Evolutionary conservation across 371 early-diverging fungal genomes (phyloP), one percentile per base, ranked within the genome.

Genomic region (Mortierella sp.): DNA sequence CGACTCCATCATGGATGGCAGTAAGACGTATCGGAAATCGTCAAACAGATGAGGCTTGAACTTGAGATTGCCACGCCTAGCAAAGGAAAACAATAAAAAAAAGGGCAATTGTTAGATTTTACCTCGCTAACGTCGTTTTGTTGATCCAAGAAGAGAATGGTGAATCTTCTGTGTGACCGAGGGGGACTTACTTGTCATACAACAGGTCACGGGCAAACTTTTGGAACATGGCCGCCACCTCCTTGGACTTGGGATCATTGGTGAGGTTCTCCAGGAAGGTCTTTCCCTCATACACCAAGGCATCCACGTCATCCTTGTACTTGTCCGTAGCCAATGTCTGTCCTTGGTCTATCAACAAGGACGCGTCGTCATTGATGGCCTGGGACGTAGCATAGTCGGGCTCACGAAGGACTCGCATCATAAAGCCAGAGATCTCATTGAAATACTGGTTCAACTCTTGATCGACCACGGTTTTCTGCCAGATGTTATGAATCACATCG

Each of bases 31-130:
- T 22, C 80, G 80, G 61, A 90, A 80, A 48, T 90, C 90, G 24
- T 80, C 81, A 39, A 87, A 54, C 44, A 90, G 63, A 19, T 83
- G 81, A 21, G 84, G 84, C 70, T 90, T 90, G 78, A 90, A 85
- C 13, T 70, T 67, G 13, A 78, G 59, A 24, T 80, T 77, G 3
- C 86, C 86, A 13, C 78, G 54, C 29, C 87, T 86, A 64, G n/a
- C 25, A 12, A n/a, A 34, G 31, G 0, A 25, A 16, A n/a, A 59
- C 21, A 47, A 14, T 25, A 16, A 40, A 19, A 41, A 22, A n/a
- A n/a, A n/a, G n/a, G n/a, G n/a, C n/a, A n/a, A n/a, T n/a, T n/a
- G n/a, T n/a, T n/a, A n/a, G n/a, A n/a, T n/a, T n/a, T n/a, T n/a
- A n/a, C n/a, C n/a, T n/a, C n/a, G n/a, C n/a, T n/a, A n/a, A n/a